Evolutionary conservation across 805 yeast species (phyloP).

Genomic region (Kodamaea nitidulidarum): DNA sequence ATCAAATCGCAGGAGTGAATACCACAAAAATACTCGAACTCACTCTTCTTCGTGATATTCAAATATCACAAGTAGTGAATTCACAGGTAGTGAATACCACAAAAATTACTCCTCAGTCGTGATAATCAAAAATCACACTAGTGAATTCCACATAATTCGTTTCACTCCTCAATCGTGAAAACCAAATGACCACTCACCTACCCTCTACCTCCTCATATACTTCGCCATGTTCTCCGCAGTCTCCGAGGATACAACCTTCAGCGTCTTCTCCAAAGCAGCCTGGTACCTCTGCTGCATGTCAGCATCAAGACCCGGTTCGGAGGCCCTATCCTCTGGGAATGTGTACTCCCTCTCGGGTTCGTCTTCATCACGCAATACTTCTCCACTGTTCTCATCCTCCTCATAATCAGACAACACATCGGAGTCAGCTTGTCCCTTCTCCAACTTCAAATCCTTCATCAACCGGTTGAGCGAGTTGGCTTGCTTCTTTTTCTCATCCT

Average conservation of each 20-base stretch:
- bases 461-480: constrained; percentile 65
- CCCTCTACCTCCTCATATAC: constrained; percentile 49
- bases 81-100: too few species aligned
- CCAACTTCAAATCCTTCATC: constrained; percentile 82
- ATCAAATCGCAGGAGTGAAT: too few species aligned
- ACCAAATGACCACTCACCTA: too few species aligned
- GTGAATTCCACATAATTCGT: too few species aligned
- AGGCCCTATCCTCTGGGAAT: constrained; percentile 61
- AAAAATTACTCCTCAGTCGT: too few species aligned
- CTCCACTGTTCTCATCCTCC: constrained; percentile 45
- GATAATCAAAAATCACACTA: too few species aligned
- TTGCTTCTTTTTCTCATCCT: constrained; percentile 67
- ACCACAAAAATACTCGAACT: too few species aligned
- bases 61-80: too few species aligned
- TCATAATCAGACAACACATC: constrained; percentile 51
- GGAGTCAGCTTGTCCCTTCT: constrained; percentile 35
- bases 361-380: constrained; percentile 45
- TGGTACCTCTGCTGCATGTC: constrained; percentile 67
- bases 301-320: constrained; percentile 53
- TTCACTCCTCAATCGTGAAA: too few species aligned
- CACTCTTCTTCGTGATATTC: too few species aligned
- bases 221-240: constrained; percentile 72
- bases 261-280: constrained; percentile 61
- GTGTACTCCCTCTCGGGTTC: constrained; percentile 60
- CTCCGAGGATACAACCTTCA: constrained; percentile 57